phyloP scores from a whole-genome alignment of 768 basidiomycete species.

The Chalciporus chontae region DNA sequence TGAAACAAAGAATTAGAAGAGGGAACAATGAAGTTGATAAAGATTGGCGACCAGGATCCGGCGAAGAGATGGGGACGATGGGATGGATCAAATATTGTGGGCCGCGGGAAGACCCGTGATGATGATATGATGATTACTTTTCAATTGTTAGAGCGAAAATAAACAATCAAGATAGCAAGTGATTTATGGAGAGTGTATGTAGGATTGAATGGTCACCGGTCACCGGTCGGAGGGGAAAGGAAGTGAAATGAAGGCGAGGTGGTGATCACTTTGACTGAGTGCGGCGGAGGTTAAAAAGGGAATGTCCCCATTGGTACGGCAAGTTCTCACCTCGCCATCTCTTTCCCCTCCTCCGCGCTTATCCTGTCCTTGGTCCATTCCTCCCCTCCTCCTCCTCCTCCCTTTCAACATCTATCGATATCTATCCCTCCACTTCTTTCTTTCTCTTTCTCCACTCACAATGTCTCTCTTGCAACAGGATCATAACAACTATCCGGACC shows the following conservation, averaged over 20 bases:
- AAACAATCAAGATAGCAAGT: background rate
- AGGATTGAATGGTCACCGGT: background rate
- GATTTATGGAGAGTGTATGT: too few species aligned
- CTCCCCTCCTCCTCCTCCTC: slow-evolving; percentile 2
- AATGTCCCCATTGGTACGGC: slow-evolving; percentile 20
- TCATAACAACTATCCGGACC: slow-evolving; percentile 14
- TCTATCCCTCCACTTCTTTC: background rate
- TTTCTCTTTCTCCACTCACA: background rate
- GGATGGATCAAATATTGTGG: too few species aligned
- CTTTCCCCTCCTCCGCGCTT: slow-evolving; percentile 21
- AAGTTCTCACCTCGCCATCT: slow-evolving; percentile 29
- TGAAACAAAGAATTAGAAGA: background rate
- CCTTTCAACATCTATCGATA: slow-evolving; percentile 6
- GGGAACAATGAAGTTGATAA: background rate
- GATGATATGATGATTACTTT: background rate
- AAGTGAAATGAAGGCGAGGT: background rate
- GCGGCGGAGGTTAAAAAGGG: slow-evolving; percentile 31
- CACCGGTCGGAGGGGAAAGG: background rate
- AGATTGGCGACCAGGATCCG: background rate
- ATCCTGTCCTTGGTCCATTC: slow-evolving; percentile 2
- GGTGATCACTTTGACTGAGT: background rate
- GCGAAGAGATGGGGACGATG: background rate
- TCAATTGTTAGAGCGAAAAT: background rate
- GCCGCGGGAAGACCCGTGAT: background rate
- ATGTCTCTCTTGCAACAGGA: slow-evolving; percentile 33